Conservation (phyloP, 768 basidiomycete species). For the Boletus subcaerulescens region DNA sequence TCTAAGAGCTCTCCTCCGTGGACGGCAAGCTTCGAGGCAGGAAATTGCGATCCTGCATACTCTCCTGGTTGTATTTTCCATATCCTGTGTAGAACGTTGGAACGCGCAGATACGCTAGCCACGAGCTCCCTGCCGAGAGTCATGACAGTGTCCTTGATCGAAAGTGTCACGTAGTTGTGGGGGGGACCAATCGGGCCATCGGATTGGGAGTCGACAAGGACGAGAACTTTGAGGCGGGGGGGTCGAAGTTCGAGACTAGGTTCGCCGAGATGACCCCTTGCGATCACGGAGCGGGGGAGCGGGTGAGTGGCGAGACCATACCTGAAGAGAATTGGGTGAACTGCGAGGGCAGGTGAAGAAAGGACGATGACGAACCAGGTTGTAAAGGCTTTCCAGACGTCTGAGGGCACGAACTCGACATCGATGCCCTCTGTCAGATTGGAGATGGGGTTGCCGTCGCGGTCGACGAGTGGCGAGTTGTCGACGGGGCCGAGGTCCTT, state of each 20-base stretch:
- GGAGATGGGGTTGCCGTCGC: slow-evolving; percentile 42
- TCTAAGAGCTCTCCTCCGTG: slow-evolving; percentile 42
- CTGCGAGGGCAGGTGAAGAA: background rate
- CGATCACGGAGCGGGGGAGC: slow-evolving; percentile 66
- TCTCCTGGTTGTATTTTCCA: slow-evolving; percentile 55
- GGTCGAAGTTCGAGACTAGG: slow-evolving; percentile 71
- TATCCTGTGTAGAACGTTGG: slow-evolving; percentile 47
- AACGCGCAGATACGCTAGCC: slow-evolving; percentile 32
- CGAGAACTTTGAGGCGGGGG: slow-evolving; percentile 56
- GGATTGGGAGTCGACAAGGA: slow-evolving; percentile 33
- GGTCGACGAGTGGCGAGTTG: slow-evolving; percentile 63
- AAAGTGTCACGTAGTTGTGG: slow-evolving; percentile 43
- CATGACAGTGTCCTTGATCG: slow-evolving; percentile 49
- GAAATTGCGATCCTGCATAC: slow-evolving; percentile 29
- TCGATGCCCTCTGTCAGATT: slow-evolving; percentile 61
- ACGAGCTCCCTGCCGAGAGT: slow-evolving; percentile 42
- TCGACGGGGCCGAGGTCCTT: slow-evolving; percentile 70
- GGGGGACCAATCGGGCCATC: slow-evolving; percentile 28
- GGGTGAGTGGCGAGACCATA: slow-evolving; percentile 60
- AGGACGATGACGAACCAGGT: slow-evolving; percentile 45
- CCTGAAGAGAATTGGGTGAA: slow-evolving; percentile 42
- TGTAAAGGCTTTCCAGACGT: slow-evolving; percentile 66
- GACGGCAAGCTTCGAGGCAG: slow-evolving; percentile 23
- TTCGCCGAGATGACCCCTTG: slow-evolving; percentile 49
- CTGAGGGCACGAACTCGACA: slow-evolving; percentile 70